phyloP scores from a whole-genome alignment of 1,284 basidiomycete species.

The Bondarzewia mesenterica region DNA sequence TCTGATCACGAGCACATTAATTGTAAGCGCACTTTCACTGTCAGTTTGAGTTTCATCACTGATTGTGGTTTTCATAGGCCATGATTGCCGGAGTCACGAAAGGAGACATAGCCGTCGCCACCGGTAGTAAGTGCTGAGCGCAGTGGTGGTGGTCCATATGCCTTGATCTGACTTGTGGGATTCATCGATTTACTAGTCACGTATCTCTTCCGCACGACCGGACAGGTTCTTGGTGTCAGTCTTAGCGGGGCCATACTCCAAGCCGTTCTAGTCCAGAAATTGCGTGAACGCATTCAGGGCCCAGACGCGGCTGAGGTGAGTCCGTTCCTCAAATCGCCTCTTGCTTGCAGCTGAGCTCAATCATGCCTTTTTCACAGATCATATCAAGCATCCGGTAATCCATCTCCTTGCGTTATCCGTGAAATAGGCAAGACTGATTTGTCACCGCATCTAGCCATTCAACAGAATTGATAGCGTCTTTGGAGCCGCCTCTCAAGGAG shows the following conservation, averaged over 20 bases:
- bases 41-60: constrained; percentile 7
- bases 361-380: constrained; percentile 33
- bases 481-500: constrained; percentile 52
- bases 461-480: constrained; percentile 67
- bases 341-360: constrained; percentile 10
- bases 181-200: constrained; percentile 55
- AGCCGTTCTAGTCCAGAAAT: constrained; percentile 58
- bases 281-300: constrained; percentile 68
- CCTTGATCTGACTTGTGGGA: neutral
- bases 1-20: constrained; percentile 76
- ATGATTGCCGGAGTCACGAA: constrained; percentile 77
- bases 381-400: constrained; percentile 62
- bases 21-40: constrained; percentile 37
- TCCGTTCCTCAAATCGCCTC: constrained; percentile 4
- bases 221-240: constrained; percentile 86
- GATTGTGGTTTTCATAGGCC: constrained; percentile 39
- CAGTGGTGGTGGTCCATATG: neutral
- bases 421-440: neutral
- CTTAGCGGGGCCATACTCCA: constrained; percentile 78
- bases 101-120: constrained; percentile 82
- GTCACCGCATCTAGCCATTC: constrained; percentile 53
- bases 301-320: constrained; percentile 63
- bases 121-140: constrained; percentile 58
- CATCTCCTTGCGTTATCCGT: neutral
- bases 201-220: constrained; percentile 85